Evolutionary conservation across 164 flowering plant genomes (phyloP), one percentile per base, ranked within the genome.

Genomic region (Cinnamomum micranthum): DNA sequence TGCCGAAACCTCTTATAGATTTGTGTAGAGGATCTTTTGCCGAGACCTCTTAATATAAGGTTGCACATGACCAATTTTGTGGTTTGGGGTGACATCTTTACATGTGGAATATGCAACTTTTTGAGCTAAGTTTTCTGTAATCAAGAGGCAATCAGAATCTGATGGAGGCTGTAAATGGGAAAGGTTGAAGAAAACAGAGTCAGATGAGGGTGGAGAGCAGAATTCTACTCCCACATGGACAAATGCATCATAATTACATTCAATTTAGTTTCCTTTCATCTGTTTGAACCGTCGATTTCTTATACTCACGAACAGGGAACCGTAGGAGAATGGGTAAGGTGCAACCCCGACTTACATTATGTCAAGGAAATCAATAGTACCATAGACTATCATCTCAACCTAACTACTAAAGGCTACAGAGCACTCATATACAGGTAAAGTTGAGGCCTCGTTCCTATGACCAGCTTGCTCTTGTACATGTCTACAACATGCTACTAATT

Each of bases 281-380:
- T 63, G n/a, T 25, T 31, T 50, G 65, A 12, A 76, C 12, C 11
- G 0, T 15, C 13, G 13, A n/a, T 59, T 59, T 20, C 35, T 66
- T 20, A 0, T 20, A 14, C 7, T 71, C 4, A 23, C 72, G 50
- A 24, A 19, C 84, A 77, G 80, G 85, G 75, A 51, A 63, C 78
- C 14, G 50, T 82, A 17, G 10, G 11, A 50, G 65, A 68, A 17
- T 82, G 85, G 85, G 3, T 33, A 22, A 82, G 81, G 75, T 82
- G 85, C 74, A 78, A 74, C 71, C 41, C 19, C 22, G 72, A 24
- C 47, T 28, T 76, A 25, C 25, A 67, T 11, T 77, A 78, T 70
- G 47, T 22, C 70, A 2, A 24, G 2, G 81, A 80, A 2, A 19
- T 80, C 1, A 2, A 20, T 6, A 80, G 77, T 51, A 78, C 74